These are phyloP conservation scores for Pythium rishiriense DNA, from an alignment of 352 stramenopile species.

Conservation along the genomic window DNA sequence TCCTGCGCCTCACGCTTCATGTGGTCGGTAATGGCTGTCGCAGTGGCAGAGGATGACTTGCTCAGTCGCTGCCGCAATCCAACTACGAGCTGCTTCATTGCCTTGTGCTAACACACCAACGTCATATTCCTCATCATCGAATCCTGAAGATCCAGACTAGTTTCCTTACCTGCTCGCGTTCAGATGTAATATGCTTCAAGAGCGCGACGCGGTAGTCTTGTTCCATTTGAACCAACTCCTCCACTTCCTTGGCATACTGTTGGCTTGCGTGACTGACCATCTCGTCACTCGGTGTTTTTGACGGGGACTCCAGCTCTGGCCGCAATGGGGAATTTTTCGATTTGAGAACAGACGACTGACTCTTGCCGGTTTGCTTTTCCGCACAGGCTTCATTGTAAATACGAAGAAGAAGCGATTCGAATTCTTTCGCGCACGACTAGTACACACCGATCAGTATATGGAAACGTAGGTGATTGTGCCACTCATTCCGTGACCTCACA, in stretches of 20 bases:
- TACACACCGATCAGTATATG: not conserved
- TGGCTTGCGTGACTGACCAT: not conserved
- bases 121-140: not conserved
- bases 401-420: constrained; percentile 60
- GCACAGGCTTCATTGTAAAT: constrained; percentile 65
- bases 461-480: too few relatives aligned
- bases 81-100: constrained; percentile 53
- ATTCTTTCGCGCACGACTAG: constrained; percentile 57
- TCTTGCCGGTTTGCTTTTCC: constrained; percentile 13
- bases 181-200: constrained; percentile 53
- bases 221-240: constrained; percentile 52
- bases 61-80: constrained; percentile 19
- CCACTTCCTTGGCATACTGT: constrained; percentile 43
- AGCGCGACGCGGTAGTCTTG: constrained; percentile 50
- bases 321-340: constrained; percentile 16
- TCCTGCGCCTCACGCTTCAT: constrained; percentile 35
- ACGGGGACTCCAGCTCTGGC: constrained; percentile 11
- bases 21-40: constrained; percentile 12
- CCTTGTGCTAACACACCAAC: constrained; percentile 30
- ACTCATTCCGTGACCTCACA: constrained; percentile 22
- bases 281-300: not conserved
- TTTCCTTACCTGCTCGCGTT: constrained; percentile 39
- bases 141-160: too few relatives aligned
- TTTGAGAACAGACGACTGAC: constrained; percentile 21
- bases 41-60: constrained; percentile 20